Base-by-base conservation (phyloP, 108 stramenopile genomes). In the Cyclotella cryptica region DNA sequence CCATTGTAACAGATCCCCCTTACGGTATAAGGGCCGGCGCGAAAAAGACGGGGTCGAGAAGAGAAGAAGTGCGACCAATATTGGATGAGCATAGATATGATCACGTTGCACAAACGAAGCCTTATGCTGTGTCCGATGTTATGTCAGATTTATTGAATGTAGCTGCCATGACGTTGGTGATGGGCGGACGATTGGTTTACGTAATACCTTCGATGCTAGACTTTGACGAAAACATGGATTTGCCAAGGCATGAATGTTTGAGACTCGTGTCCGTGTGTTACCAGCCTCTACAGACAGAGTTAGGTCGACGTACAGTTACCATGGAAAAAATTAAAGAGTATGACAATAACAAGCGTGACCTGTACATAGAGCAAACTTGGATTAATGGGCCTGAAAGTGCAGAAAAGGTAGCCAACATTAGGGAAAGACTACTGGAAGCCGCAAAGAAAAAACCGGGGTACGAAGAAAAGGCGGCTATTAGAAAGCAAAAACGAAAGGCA, bases 1-100 rank as follows among this genome's bases (percentile, higher is more conserved):
- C 90, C 17, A 95, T 95, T 63, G 75, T 92, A 21, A 87, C 85
- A 3, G 94, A 95, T 71, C 94, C 94, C 27, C 94, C 94, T 14
- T 95, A 95, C 57, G 94, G 94, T 18, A 92, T 95, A 42, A 93
- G 99, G 40, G 99, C 99, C 13, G 99, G 98, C 8, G 99, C 99
- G n/a, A 81, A 91, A 27, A 89, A 90, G 58, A 85, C 83, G 43
- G 96, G 93, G 10, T 84, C 90, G 13, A 55, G 81, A 52, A 81
- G 45, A 44, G 47, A 64, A n/a, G 84, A 79, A 18, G 78, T 86
- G 6, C 67, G 86, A 35, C 76, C 85, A 49, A 80, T 97, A 28
- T 66, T 84, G 46, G 93, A 94, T 18, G 96, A 96, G 49, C 84
- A 92, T 66, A 84, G 98, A 28, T 81, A 91, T 58, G 94, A 96